Evolutionary conservation across 2,329 filamentous ascomycete genomes (phyloP), one percentile per base, ranked within the genome.

Genomic region (Arthrobotrys musiformis): DNA sequence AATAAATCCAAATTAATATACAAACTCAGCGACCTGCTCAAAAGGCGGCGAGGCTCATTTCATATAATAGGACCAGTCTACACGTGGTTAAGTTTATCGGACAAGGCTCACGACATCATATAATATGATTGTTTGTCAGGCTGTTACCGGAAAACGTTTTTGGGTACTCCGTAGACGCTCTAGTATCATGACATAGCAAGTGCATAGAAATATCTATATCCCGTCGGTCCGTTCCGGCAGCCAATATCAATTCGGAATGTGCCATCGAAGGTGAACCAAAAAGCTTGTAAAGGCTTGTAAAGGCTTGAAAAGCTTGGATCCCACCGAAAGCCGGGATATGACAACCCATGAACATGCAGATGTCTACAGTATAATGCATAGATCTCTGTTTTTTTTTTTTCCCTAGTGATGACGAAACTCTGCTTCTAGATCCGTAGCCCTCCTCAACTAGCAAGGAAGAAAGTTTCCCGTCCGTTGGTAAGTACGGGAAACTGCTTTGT

Each of bases 391-490:
- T n/a, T n/a, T n/a, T n/a, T n/a, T n/a, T 50, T 42, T 11, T 42
- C 54, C 24, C 48, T 8, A n/a, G 8, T 50, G 54, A 70, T 70
- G 66, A 69, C 52, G 64, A 69, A 69, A 50, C 26, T 44, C 26
- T 48, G 44, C 11, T 44, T 28, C 52, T n/a, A 28, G 30, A 28
- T 19, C 40, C 40, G n/a, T 48, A 42, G 44, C 24, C 44, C 13
- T 9, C 22, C 22, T 26, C 7, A 7, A 24, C 26, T 13, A 56
- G 17, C n/a, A n/a, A n/a, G n/a, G n/a, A n/a, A n/a, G 15, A 56
- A 56, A 22, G 52, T 56, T 56, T 15, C 28, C 30, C 17, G 28
- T 35, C 28, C 52, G 9, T 40, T 24, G 5, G 24, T 40, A 8
- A 9, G 17, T 35, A 17, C 52, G 52, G 52, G 30, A 56, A 56